Percentiles rank a stretch among this genome's conserved stretches.
Evolutionary conservation across 805 yeast genomes (phyloP).

Genomic region (Kregervanrija delftensis): DNA sequence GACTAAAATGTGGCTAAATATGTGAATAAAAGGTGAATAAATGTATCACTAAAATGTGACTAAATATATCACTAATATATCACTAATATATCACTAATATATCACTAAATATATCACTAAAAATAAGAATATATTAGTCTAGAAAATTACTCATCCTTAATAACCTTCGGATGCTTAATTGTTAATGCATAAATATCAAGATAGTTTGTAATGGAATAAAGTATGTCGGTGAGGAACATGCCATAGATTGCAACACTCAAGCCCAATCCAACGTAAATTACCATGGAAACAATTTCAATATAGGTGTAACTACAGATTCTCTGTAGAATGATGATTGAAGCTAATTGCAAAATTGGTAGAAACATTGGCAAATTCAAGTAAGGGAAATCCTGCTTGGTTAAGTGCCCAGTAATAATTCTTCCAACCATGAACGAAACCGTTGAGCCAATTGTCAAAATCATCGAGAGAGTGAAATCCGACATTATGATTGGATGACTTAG

Average conservation of each 20-base stretch:
- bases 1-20: too few species aligned
- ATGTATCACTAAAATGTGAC: too few species aligned
- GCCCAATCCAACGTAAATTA: slow-evolving; percentile 64
- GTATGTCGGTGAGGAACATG: slow-evolving; percentile 68
- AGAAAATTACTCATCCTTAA: slow-evolving; percentile 1
- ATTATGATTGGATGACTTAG: slow-evolving; percentile 48
- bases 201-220: slow-evolving; percentile 70
- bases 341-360: slow-evolving; percentile 49
- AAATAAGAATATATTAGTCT: background rate
- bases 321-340: slow-evolving; percentile 30
- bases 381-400: slow-evolving; percentile 77
- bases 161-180: slow-evolving; percentile 68
- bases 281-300: slow-evolving; percentile 37
- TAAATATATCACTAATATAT: too few species aligned
- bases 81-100: too few species aligned
- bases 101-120: too few species aligned
- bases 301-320: slow-evolving; percentile 32
- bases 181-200: slow-evolving; percentile 81
- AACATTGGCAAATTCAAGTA: slow-evolving; percentile 60
- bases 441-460: slow-evolving; percentile 64
- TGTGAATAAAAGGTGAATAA: too few species aligned
- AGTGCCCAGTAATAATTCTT: slow-evolving; percentile 79
- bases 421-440: slow-evolving; percentile 85
- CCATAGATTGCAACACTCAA: slow-evolving; percentile 61
- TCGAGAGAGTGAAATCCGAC: slow-evolving; percentile 40